Evolutionary conservation across 1,139 yeast species (phyloP).

Genomic region (Yamadazyma oceani): DNA sequence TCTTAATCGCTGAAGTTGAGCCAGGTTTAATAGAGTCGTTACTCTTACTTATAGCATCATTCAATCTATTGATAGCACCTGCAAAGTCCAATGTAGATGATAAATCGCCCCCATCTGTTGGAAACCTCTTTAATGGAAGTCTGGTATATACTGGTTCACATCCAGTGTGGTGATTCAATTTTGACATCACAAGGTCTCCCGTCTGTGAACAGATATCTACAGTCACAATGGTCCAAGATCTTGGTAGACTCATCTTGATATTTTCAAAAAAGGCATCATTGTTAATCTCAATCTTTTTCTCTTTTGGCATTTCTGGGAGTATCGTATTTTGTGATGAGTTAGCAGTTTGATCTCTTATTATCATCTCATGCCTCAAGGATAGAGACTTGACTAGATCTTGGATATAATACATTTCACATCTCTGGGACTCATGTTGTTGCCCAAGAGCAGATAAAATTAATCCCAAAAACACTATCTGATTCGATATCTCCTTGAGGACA

Average conservation of each 20-base stretch:
- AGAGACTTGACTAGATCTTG: conserved; percentile 35
- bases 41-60: conserved; percentile 56
- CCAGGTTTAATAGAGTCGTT: conserved; percentile 57
- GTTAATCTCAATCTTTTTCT: not conserved
- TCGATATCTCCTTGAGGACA: conserved; percentile 1
- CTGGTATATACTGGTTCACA: conserved; percentile 49
- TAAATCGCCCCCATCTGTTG: not conserved
- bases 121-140: conserved; percentile 55
- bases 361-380: conserved; percentile 34
- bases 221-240: conserved; percentile 58
- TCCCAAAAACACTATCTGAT: not conserved
- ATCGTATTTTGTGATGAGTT: not conserved
- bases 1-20: conserved; percentile 49
- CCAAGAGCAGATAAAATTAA: not conserved
- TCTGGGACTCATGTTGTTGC: not conserved
- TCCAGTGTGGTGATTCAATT: conserved; percentile 28
- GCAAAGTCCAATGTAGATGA: conserved; percentile 37
- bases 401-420: conserved; percentile 25
- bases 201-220: conserved; percentile 61
- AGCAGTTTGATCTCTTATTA: conserved; percentile 7
- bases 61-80: conserved; percentile 46
- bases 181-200: conserved; percentile 58
- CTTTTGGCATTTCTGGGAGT: conserved; percentile 1
- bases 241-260: conserved; percentile 34
- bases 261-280: conserved; percentile 12